phyloP scores from a whole-genome alignment of 768 basidiomycete species.

The Suillus ampliporus region DNA sequence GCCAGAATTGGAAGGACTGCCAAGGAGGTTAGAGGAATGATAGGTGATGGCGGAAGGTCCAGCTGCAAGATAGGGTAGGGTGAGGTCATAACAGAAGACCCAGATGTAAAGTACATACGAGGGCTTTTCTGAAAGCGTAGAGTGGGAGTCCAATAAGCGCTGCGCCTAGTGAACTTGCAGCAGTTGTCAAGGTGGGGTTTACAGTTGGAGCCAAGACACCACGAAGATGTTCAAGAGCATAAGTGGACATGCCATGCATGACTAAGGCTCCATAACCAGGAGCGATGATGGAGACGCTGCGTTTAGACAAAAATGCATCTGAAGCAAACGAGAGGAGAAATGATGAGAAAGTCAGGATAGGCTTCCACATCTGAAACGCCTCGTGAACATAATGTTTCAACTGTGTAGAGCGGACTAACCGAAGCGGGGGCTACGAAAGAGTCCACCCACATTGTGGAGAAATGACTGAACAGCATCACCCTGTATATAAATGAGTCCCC shows the following conservation, averaged over 20 bases:
- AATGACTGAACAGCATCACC: slow-evolving; percentile 71
- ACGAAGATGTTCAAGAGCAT: slow-evolving; percentile 66
- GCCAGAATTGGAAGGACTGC: slow-evolving; percentile 66
- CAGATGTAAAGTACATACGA: slow-evolving; percentile 48
- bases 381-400: slow-evolving; percentile 11
- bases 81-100: not conserved
- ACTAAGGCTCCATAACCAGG: slow-evolving; percentile 73
- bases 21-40: slow-evolving; percentile 62
- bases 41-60: slow-evolving; percentile 53
- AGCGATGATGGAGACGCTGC: slow-evolving; percentile 44
- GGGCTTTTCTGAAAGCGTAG: slow-evolving; percentile 61
- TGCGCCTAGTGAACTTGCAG: slow-evolving; percentile 65
- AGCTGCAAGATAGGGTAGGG: slow-evolving; percentile 43
- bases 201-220: slow-evolving; percentile 61
- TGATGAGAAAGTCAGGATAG: slow-evolving; percentile 51
- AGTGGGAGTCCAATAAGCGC: slow-evolving; percentile 66
- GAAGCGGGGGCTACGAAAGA: slow-evolving; percentile 54
- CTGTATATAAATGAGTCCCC: slow-evolving; percentile 42
- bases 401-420: slow-evolving; percentile 39
- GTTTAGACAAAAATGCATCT: slow-evolving; percentile 53
- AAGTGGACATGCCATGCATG: slow-evolving; percentile 63
- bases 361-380: slow-evolving; percentile 52
- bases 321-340: slow-evolving; percentile 60
- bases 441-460: slow-evolving; percentile 70
- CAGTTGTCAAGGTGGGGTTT: slow-evolving; percentile 59